Percentiles rank a stretch among this genome's conserved stretches.
Conservation (phyloP, 495 filamentous ascomycete species). For the Penicillium nucicola region DNA sequence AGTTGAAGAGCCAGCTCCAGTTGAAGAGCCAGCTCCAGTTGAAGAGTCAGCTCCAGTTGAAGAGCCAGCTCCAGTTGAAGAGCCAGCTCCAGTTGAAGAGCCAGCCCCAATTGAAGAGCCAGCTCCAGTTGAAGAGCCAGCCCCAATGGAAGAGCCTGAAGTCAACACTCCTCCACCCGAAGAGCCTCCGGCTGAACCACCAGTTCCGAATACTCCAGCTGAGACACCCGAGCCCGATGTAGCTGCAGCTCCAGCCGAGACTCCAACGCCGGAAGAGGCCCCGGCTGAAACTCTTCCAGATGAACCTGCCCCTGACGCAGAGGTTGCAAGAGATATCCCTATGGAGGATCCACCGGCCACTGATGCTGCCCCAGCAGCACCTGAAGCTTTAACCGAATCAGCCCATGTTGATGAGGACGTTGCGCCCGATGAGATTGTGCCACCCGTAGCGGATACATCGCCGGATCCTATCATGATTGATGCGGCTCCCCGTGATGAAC, state of each 20-base stretch:
- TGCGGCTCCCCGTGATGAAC: slow-evolving; percentile 6
- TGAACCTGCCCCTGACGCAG: slow-evolving; percentile 2
- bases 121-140: slow-evolving; percentile 9
- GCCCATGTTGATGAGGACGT: slow-evolving; percentile 9
- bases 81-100: slow-evolving; percentile 7
- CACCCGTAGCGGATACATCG: slow-evolving; percentile 8
- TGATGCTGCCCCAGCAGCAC: not conserved
- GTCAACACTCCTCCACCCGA: not conserved
- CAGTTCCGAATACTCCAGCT: not conserved
- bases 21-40: slow-evolving; percentile 6
- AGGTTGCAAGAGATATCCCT: slow-evolving; percentile 10
- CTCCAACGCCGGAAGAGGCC: not conserved
- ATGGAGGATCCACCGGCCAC: slow-evolving; percentile 12
- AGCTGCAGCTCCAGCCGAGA: slow-evolving; percentile 3
- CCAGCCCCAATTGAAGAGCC: not conserved
- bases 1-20: slow-evolving; percentile 1
- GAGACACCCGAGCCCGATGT: slow-evolving; percentile 1
- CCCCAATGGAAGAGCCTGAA: not conserved
- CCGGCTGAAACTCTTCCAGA: slow-evolving; percentile 7
- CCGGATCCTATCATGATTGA: not conserved
- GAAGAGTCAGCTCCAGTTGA: slow-evolving; percentile 4
- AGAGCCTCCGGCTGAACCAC: not conserved
- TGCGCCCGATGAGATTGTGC: slow-evolving; percentile 2
- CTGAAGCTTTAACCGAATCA: slow-evolving; percentile 3
- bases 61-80: slow-evolving; percentile 9